phyloP scores from a whole-genome alignment of 2,329 filamentous ascomycete species.

The Tolypocladium album region DNA sequence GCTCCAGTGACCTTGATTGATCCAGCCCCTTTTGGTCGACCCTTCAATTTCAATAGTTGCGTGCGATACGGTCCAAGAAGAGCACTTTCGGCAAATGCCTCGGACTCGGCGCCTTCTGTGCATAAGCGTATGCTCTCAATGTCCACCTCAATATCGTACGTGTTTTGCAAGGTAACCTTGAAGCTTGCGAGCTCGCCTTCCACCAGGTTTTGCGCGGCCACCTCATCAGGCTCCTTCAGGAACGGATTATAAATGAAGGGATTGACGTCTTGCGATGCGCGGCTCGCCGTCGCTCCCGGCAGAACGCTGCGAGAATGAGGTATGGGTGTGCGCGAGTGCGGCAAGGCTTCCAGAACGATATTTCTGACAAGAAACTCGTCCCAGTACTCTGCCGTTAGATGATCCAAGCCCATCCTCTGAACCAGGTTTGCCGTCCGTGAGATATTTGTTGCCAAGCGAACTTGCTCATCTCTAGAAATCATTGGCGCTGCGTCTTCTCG shows the following conservation, averaged over 20 bases:
- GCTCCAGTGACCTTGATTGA: constrained; percentile 67
- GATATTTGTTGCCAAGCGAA: constrained; percentile 75
- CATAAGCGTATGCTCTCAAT: constrained; percentile 73
- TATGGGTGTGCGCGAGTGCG: constrained; percentile 50
- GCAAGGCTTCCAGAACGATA: constrained; percentile 56
- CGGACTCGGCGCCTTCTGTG: constrained; percentile 62
- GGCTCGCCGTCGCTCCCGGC: constrained; percentile 36
- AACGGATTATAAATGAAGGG: constrained; percentile 97
- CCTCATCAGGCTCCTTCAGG: constrained; percentile 53
- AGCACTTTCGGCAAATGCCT: constrained; percentile 52
- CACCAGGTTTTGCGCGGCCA: constrained; percentile 59
- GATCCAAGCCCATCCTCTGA: constrained; percentile 57
- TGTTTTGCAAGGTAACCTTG: constrained; percentile 79
- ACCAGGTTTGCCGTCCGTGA: constrained; percentile 72
- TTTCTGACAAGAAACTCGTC: constrained; percentile 86
- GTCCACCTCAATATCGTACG: constrained; percentile 85
- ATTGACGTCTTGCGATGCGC: constrained; percentile 53
- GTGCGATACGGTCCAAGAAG: constrained; percentile 73
- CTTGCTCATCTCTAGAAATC: constrained; percentile 73
- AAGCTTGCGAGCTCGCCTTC: constrained; percentile 70
- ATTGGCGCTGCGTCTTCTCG: constrained; percentile 59
- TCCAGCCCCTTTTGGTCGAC: constrained; percentile 57
- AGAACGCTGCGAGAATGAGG: constrained; percentile 50
- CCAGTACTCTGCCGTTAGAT: constrained; percentile 81
- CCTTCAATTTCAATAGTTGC: constrained; percentile 63